phyloP scores from a whole-genome alignment of 2,329 filamentous ascomycete species.

The Fusarium luffae region DNA sequence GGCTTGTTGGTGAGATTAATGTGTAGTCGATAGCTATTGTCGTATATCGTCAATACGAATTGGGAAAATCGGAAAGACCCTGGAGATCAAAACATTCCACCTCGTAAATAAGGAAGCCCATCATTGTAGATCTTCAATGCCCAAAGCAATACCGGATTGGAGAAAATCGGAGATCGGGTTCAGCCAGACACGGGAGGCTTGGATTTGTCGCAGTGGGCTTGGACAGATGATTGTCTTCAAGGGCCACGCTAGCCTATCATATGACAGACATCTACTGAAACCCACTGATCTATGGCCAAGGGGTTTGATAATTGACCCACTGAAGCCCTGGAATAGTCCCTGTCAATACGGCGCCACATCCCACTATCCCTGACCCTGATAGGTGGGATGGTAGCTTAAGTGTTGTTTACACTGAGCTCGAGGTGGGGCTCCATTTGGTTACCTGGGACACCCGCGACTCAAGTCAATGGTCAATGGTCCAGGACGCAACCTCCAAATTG shows the following conservation, averaged over 20 bases:
- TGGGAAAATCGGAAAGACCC: neutral
- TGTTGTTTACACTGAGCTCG: conserved; percentile 43
- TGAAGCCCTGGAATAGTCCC: conserved; percentile 22
- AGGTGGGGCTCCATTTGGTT: conserved; percentile 40
- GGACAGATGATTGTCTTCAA: conserved; percentile 13
- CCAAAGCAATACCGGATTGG: conserved; percentile 17
- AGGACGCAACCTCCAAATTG: conserved; percentile 36
- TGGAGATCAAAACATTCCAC: neutral
- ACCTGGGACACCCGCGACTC: conserved; percentile 38
- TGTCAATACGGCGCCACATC: conserved; percentile 34
- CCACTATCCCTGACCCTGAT: conserved; percentile 32
- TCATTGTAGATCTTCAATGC: conserved; percentile 17
- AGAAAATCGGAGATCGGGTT: conserved; percentile 37
- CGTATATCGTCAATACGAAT: neutral
- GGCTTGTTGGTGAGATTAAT: neutral
- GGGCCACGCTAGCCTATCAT: conserved; percentile 17
- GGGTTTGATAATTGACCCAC: conserved; percentile 18
- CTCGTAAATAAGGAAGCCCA: conserved; percentile 10
- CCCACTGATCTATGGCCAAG: conserved; percentile 20
- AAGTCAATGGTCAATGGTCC: conserved; percentile 13
- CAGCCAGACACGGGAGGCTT: conserved; percentile 33
- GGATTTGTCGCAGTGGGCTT: conserved; percentile 15
- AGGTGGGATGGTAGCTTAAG: conserved; percentile 29
- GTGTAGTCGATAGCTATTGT: no score
- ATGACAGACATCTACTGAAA: conserved; percentile 6